These are phyloP conservation scores for Sophora flavescens DNA, from an alignment of 306 rosid genomes.

Conservation along the genomic window DNA sequence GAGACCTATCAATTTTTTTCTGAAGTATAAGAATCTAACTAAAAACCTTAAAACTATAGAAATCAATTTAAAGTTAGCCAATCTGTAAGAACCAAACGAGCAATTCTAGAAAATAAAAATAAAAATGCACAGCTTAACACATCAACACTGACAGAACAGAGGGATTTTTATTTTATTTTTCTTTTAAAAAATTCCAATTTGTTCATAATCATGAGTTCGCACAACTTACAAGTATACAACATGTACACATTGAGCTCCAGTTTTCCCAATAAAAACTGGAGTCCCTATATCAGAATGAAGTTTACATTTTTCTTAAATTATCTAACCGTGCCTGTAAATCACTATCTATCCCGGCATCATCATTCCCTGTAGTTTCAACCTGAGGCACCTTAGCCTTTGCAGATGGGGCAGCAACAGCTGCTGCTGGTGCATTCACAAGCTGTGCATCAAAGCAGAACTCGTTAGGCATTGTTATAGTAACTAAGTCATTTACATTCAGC, in stretches of 20 bases:
- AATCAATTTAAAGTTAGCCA: too few relatives aligned
- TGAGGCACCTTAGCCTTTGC: constrained; percentile 70
- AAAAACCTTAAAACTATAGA: too few relatives aligned
- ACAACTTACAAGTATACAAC: constrained; percentile 38
- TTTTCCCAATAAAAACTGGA: constrained; percentile 39
- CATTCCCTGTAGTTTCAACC: constrained; percentile 65
- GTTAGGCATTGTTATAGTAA: constrained; percentile 20
- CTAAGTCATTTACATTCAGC: background rate
- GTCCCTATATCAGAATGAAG: constrained; percentile 39
- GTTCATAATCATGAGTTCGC: constrained; percentile 40
- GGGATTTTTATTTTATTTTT: constrained; percentile 27
- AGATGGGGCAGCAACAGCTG: constrained; percentile 70
- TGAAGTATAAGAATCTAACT: too few relatives aligned
- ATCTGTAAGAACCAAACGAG: background rate
- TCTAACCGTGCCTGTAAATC: constrained; percentile 85
- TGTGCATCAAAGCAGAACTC: constrained; percentile 47
- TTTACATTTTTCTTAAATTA: constrained; percentile 74
- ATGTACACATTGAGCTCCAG: constrained; percentile 39
- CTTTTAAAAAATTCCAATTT: constrained; percentile 5
- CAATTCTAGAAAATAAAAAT: too few relatives aligned
- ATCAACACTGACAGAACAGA: constrained; percentile 9
- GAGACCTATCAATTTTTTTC: too few relatives aligned
- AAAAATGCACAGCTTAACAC: background rate
- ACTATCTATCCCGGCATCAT: constrained; percentile 75
- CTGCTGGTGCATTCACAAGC: constrained; percentile 81